These are phyloP conservation scores for Fomitopsis betulina DNA, from an alignment of 1,284 basidiomycete genomes.

Conservation along the genomic window DNA sequence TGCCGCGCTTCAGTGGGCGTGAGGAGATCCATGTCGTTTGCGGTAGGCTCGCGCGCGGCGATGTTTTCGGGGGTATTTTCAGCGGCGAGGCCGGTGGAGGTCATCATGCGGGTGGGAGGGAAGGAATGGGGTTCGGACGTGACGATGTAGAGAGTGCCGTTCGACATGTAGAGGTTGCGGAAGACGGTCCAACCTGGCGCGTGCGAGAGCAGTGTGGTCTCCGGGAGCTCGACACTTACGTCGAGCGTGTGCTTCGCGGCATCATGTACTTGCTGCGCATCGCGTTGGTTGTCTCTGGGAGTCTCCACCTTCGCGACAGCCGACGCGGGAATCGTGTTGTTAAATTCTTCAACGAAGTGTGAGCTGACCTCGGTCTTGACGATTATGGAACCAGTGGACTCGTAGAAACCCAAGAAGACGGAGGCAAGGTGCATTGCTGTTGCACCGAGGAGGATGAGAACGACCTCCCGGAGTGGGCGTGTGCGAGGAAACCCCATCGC, in stretches of 20 bases:
- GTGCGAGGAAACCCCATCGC: slow-evolving; percentile 21
- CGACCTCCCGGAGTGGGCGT: slow-evolving; percentile 38
- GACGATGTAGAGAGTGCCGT: slow-evolving; percentile 68
- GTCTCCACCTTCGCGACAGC: neutral
- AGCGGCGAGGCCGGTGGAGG: slow-evolving; percentile 61
- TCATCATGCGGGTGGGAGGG: slow-evolving; percentile 64
- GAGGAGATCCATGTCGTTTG: slow-evolving; percentile 56
- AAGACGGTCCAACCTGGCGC: slow-evolving; percentile 81
- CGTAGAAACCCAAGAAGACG: slow-evolving; percentile 30
- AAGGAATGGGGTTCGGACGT: slow-evolving; percentile 44
- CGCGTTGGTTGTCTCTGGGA: neutral
- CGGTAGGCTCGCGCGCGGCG: slow-evolving; percentile 59
- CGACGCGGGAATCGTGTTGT: slow-evolving; percentile 3
- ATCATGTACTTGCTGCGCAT: slow-evolving; percentile 5
- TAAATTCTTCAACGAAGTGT: slow-evolving; percentile 10
- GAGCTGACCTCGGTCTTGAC: slow-evolving; percentile 31
- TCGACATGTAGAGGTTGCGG: slow-evolving; percentile 73
- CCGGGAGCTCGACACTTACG: slow-evolving; percentile 32
- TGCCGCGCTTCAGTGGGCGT: slow-evolving; percentile 52
- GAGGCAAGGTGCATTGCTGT: slow-evolving; percentile 46
- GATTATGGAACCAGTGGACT: slow-evolving; percentile 29
- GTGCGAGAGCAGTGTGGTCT: slow-evolving; percentile 54
- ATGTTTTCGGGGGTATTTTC: slow-evolving; percentile 60
- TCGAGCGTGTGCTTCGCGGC: slow-evolving; percentile 9
- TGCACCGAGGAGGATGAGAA: slow-evolving; percentile 48